Evolutionary conservation across 2,329 filamentous ascomycete genomes (phyloP), one percentile per base, ranked within the genome.

Genomic region (Cladosporium sp.): DNA sequence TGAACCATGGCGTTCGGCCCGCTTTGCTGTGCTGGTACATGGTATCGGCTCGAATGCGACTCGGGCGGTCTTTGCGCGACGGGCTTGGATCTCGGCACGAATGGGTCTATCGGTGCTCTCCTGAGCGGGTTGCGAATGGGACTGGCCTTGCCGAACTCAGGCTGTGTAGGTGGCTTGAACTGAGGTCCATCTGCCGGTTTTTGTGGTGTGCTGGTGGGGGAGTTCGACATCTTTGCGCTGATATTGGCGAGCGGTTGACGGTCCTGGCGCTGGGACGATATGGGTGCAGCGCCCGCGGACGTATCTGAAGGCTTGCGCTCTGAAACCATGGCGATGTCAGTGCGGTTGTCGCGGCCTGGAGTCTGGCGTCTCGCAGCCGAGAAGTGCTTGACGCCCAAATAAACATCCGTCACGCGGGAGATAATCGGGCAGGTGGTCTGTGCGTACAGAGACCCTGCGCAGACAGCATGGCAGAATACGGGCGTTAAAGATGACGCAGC

Each of bases 71-170:
- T 62, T 54, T 59, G 61, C 10, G 61, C 57, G 7, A 16, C 10
- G 1, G 44, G 44, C 31, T 53, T 53, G 2, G 43, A 43, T 9
- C 43, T 34, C 8, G 51, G 51, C 7, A 54, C 31, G 14, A 65
- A 57, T 68, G 62, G 53, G 65, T 65, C 49, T 68, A 64, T 59
- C 74, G 62, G 37, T 9, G 31, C 44, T 28, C 34, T 46, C 28
- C 44, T 33, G 16, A 53, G 50, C 9, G 77, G 69, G 63, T 76
- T 73, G 58, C 78, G 71, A 53, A 84, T 67, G 13, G 80, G 78
- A 56, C 79, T 82, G 2, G 81, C 72, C 59, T 78, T 77, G 48
- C 81, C 81, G 61, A 84, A 84, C 60, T 82, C 74, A 37, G 77
- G 72, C 2, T 62, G 61, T 13, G 50, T 37, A 41, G 49, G 43